Conservation (phyloP, 306 rosid species). For the Sicyos baderoa region DNA sequence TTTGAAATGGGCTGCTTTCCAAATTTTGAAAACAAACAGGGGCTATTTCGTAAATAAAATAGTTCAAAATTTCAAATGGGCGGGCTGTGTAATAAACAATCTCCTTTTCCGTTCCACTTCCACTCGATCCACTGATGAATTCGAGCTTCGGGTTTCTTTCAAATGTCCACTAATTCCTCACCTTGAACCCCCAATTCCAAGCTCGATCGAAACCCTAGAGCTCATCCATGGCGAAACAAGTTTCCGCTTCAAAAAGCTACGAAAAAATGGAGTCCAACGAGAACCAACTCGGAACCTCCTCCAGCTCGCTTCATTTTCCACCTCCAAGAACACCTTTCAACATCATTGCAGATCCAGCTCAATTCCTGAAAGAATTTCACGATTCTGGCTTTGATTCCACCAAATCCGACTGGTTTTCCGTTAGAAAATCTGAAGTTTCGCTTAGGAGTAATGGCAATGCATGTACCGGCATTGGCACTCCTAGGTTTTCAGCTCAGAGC, state of each 20-base stretch:
- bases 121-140: not conserved
- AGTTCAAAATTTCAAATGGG: constrained; percentile 36
- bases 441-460: constrained; percentile 26
- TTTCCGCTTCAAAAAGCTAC: constrained; percentile 11
- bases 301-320: constrained; percentile 36
- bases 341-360: constrained; percentile 70
- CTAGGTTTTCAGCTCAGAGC: constrained; percentile 31
- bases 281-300: constrained; percentile 46
- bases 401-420: constrained; percentile 29
- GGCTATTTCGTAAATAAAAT: constrained; percentile 15
- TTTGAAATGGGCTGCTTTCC: constrained; percentile 4
- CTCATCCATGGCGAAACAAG: constrained; percentile 34
- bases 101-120: not conserved
- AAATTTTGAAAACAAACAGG: constrained; percentile 21
- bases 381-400: constrained; percentile 29
- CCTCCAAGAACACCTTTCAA: constrained; percentile 73
- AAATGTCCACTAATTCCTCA: not conserved
- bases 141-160: not conserved
- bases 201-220: not conserved
- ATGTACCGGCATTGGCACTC: constrained; percentile 27
- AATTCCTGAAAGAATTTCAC: constrained; percentile 29
- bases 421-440: constrained; percentile 27
- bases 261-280: constrained; percentile 43
- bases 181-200: not conserved
- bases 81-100: constrained; percentile 25